Evolutionary conservation across 176 grass and related monocot genomes (phyloP).

Genomic region (Hordeum vulgare): DNA sequence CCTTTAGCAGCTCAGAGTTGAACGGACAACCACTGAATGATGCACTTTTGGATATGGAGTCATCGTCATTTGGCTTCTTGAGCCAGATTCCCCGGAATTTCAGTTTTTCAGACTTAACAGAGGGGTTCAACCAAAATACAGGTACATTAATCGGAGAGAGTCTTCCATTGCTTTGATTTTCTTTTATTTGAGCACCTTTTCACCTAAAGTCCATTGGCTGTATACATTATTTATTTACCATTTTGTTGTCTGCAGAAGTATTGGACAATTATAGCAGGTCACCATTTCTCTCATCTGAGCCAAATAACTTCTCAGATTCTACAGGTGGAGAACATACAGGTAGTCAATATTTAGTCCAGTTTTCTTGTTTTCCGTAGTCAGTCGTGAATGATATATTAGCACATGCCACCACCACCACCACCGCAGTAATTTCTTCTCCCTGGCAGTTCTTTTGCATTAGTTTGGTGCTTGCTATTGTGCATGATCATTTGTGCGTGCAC

Average conservation of each 20-base stretch:
- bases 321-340: constrained; percentile 54
- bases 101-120: constrained; percentile 80
- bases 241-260: constrained; percentile 49
- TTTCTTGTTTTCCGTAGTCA: background rate
- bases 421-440: background rate
- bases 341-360: background rate
- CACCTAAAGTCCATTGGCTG: background rate
- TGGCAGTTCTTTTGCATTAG: background rate
- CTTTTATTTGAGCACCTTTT: background rate
- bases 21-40: constrained; percentile 72
- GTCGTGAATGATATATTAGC: background rate
- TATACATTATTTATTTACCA: background rate
- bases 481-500: background rate
- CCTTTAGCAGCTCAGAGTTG: constrained; percentile 88
- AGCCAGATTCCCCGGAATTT: constrained; percentile 83
- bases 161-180: background rate
- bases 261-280: constrained; percentile 73
- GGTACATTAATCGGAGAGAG: constrained; percentile 34
- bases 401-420: background rate
- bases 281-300: constrained; percentile 59
- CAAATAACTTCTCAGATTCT: constrained; percentile 86
- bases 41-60: constrained; percentile 76
- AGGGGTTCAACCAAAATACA: constrained; percentile 78
- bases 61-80: constrained; percentile 69
- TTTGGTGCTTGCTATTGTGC: background rate